A percentile compares a stretch with the other conserved stretches of the same genome.
Evolutionary conservation across 179 eudicot species (phyloP).

Genomic region (Beta macrorhiza): DNA sequence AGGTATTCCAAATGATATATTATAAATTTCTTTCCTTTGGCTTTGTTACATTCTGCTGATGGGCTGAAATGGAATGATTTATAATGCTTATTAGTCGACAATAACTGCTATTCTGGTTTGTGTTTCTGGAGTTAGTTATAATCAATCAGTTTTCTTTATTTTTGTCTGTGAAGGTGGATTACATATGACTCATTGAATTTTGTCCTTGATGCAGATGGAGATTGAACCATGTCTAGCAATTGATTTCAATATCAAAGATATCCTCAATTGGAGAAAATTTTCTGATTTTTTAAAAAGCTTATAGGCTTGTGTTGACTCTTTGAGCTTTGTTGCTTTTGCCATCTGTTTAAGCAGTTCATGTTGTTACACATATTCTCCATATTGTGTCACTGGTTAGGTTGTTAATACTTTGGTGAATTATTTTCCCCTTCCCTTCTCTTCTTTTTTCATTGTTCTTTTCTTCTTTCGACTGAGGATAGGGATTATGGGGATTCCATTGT

Average conservation of each 20-base stretch:
- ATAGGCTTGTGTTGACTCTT: not conserved
- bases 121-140: constrained; percentile 1
- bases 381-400: not conserved
- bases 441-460: not conserved
- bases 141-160: not conserved
- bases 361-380: not conserved
- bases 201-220: constrained; percentile 67
- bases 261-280: constrained; percentile 44
- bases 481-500: not conserved
- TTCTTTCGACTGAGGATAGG: not conserved
- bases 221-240: constrained; percentile 85
- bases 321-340: not conserved
- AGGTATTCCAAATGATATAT: constrained; percentile 40
- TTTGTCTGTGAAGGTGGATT: constrained; percentile 1
- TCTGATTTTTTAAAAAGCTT: not conserved
- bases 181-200: constrained; percentile 2
- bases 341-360: constrained; percentile 5
- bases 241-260: constrained; percentile 80
- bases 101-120: not conserved
- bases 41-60: not conserved
- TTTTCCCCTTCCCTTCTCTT: not conserved
- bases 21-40: not conserved
- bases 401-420: not conserved
- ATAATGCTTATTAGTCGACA: not conserved
- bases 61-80: not conserved